Base-by-base conservation (phyloP, 768 basidiomycete species). In the Leucosporidium yakuticum region DNA sequence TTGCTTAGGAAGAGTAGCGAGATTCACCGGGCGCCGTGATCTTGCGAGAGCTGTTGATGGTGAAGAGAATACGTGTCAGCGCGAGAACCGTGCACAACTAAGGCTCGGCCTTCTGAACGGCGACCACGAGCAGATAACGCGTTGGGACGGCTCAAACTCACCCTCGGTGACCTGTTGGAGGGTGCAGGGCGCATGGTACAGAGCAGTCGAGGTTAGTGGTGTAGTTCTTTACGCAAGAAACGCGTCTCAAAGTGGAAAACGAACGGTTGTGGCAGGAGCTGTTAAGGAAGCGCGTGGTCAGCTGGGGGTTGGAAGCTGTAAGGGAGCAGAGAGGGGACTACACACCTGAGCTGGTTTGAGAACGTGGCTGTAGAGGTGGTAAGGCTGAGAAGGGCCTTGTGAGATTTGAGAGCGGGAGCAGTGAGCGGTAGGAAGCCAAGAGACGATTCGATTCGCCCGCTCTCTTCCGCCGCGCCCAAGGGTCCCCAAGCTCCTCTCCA, bases 1-100 rank as follows among this genome's bases (percentile, higher is more conserved):
- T 44, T 55, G 23, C 32, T 65, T 68, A 66, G 49, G 50, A 48
- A 17, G 62, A 29, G 62, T 36, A 31, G 9, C 31, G 11, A 11
- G 53, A 11, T 65, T 54, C 27, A 65, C 69, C 69, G 64, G 69
- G 69, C 15, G 69, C 56, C 39, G 69, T 65, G 39, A 69, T 56
- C 51, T 65, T 65, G 49, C 69, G 69, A 51, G 61, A 31, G 32
- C 69, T 69, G 64, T 39, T 9, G 3, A 8, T n/a, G 25, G 32
- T 32, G 20, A 19, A 56, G 23, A 6, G 31, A 31, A 29, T 31
- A 32, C 32, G 32, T 31, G 55, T 56, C 55, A 56, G 55, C 19
- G 4, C 23, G 53, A 27, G 15, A 34, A 20, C 54, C 9, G 8
- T 23, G 19, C 31, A 29, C 31, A 32, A 34, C 32, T 4, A 20